Evolutionary conservation across 306 rosid genomes (phyloP).

Genomic region (Cercis canadensis): DNA sequence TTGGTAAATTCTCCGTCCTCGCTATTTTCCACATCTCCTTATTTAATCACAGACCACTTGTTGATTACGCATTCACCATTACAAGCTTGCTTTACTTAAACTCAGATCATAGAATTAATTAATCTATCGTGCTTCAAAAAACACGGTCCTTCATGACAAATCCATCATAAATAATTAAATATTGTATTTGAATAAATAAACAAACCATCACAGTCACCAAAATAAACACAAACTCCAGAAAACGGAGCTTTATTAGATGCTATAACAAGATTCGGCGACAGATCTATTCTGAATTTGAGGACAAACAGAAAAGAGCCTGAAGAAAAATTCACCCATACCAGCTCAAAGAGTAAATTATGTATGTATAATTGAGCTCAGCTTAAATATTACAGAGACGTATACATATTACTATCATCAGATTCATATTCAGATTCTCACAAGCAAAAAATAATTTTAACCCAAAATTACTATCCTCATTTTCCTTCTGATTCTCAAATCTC

Average conservation of each 20-base stretch:
- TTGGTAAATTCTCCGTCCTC: constrained; percentile 23
- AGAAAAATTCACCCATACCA: background rate
- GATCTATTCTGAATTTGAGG: background rate
- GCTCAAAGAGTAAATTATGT: constrained; percentile 20
- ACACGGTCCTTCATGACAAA: constrained; percentile 33
- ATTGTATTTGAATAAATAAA: too few species aligned
- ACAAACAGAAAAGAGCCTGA: background rate
- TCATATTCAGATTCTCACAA: constrained; percentile 26
- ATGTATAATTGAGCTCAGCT: constrained; percentile 35
- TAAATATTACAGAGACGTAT: background rate
- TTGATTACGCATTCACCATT: background rate
- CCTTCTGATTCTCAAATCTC: background rate
- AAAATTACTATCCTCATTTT: background rate
- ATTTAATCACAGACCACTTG: background rate
- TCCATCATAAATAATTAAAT: background rate
- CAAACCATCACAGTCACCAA: too few species aligned
- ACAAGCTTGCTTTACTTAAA: constrained; percentile 9
- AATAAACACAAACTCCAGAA: too few species aligned
- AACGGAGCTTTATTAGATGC: constrained; percentile 16
- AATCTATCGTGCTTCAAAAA: constrained; percentile 14
- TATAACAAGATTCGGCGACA: too few species aligned
- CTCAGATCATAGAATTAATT: too few species aligned
- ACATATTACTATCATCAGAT: background rate
- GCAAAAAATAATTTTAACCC: background rate
- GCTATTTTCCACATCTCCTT: background rate